Evolutionary conservation across 164 flowering plant species (phyloP).

Genomic region (Euptelea pleiosperma): DNA sequence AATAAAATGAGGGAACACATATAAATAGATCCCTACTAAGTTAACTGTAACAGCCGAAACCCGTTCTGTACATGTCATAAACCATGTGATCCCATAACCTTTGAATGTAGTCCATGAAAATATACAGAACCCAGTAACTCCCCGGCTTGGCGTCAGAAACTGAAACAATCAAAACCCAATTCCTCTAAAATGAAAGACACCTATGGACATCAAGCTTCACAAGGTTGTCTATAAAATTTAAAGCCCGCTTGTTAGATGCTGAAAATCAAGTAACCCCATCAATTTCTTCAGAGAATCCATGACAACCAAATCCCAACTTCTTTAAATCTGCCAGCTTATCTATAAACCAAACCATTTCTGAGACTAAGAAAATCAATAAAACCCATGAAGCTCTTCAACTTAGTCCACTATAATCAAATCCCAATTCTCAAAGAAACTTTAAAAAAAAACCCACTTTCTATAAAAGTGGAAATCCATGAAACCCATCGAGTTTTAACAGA

Average conservation of each 20-base stretch:
- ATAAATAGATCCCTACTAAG: neutral
- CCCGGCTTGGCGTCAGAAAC: constrained; percentile 2
- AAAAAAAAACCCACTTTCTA: neutral
- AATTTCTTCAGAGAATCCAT: constrained; percentile 7
- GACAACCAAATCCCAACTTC: neutral
- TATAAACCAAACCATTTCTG: no score
- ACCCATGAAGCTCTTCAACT: constrained; percentile 1
- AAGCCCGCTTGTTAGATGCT: neutral
- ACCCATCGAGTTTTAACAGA: neutral
- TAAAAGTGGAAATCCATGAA: neutral
- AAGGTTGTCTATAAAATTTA: neutral
- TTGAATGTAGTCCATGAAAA: neutral
- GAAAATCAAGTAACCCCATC: neutral
- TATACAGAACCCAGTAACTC: neutral
- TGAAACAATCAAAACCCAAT: neutral
- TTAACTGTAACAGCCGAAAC: neutral
- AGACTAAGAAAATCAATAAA: no score
- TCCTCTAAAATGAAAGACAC: constrained; percentile 3
- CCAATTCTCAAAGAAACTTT: no score
- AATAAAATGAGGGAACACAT: neutral
- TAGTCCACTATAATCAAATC: no score
- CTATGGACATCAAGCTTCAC: neutral
- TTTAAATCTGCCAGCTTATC: neutral
- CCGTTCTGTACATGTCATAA: neutral
- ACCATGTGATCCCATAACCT: neutral